Conservation (phyloP, 2,329 filamentous ascomycete genomes). For the Diplodia sapinea region DNA sequence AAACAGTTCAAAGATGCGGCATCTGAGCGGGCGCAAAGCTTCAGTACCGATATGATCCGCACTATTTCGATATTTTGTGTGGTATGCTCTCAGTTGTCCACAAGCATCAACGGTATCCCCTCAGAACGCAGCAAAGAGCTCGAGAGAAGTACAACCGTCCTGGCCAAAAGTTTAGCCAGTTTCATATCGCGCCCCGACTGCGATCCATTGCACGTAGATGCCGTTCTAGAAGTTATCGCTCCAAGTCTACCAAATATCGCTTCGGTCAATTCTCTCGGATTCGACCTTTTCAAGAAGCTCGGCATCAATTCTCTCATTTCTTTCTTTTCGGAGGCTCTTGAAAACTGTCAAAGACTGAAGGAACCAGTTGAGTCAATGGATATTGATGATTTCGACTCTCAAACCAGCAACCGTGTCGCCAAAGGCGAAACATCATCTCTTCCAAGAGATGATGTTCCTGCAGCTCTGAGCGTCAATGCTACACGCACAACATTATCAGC, state of each 20-base stretch:
- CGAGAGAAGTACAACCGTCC: conserved; percentile 35
- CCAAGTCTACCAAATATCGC: conserved; percentile 42
- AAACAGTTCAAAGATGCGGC: conserved; percentile 53
- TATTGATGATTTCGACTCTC: conserved; percentile 69
- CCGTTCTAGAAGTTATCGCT: conserved; percentile 47
- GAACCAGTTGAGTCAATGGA: conserved; percentile 65
- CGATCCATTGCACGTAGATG: conserved; percentile 53
- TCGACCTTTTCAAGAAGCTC: conserved; percentile 36
- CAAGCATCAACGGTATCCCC: conserved; percentile 37
- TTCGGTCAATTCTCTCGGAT: conserved; percentile 34
- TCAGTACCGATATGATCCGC: conserved; percentile 58
- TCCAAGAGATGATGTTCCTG: conserved; percentile 54
- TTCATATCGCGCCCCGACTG: conserved; percentile 48
- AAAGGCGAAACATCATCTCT: conserved; percentile 43
- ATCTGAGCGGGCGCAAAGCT: conserved; percentile 51
- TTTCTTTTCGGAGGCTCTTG: conserved; percentile 42
- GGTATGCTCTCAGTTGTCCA: conserved; percentile 39
- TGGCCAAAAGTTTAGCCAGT: conserved; percentile 42
- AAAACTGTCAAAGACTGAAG: conserved; percentile 37
- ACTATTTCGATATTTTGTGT: conserved; percentile 58
- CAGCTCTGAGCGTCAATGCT: conserved; percentile 30
- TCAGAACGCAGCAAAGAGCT: conserved; percentile 35
- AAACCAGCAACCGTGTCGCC: conserved; percentile 57
- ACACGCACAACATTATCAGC: conserved; percentile 17
- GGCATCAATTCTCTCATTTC: conserved; percentile 45